Percentiles rank a stretch among this genome's conserved stretches.
Evolutionary conservation across 2,329 filamentous ascomycete genomes (phyloP).

Genomic region (Ustilaginoidea virens): DNA sequence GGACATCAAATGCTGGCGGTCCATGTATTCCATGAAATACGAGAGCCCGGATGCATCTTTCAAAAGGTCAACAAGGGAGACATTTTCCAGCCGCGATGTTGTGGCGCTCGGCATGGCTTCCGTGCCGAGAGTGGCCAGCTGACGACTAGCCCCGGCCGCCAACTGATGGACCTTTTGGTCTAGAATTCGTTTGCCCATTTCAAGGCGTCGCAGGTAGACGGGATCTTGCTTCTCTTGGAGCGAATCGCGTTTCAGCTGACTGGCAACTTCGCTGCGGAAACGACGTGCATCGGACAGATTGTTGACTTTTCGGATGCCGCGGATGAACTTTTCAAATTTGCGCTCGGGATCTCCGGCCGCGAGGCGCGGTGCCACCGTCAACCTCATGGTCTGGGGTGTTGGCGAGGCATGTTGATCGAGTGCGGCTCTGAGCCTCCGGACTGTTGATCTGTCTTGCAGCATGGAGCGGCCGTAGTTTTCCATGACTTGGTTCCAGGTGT

Average conservation of each 20-base stretch:
- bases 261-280: constrained; percentile 82
- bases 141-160: constrained; percentile 47
- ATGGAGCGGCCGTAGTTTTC: constrained; percentile 76
- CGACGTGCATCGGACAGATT: constrained; percentile 86
- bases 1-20: constrained; percentile 71
- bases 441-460: constrained; percentile 89
- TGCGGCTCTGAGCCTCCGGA: constrained; percentile 78
- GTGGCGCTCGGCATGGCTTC: constrained; percentile 13
- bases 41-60: constrained; percentile 82
- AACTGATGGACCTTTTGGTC: constrained; percentile 81
- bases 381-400: constrained; percentile 48
- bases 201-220: constrained; percentile 73
- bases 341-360: constrained; percentile 71
- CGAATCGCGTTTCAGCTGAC: constrained; percentile 76
- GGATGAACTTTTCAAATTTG: constrained; percentile 87
- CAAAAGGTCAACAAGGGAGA: constrained; percentile 69
- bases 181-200: constrained; percentile 79
- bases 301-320: constrained; percentile 73
- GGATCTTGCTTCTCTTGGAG: constrained; percentile 66
- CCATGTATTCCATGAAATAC: constrained; percentile 99
- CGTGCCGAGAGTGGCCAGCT: constrained; percentile 11
- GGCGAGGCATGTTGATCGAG: constrained; percentile 87
- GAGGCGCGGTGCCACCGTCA: constrained; percentile 65
- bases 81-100: constrained; percentile 55
- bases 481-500: constrained; percentile 95